Percentiles rank a stretch among this genome's conserved stretches.
phyloP scores from a whole-genome alignment of 768 basidiomycete genomes.

The Chalciporus sphaerocephalus region DNA sequence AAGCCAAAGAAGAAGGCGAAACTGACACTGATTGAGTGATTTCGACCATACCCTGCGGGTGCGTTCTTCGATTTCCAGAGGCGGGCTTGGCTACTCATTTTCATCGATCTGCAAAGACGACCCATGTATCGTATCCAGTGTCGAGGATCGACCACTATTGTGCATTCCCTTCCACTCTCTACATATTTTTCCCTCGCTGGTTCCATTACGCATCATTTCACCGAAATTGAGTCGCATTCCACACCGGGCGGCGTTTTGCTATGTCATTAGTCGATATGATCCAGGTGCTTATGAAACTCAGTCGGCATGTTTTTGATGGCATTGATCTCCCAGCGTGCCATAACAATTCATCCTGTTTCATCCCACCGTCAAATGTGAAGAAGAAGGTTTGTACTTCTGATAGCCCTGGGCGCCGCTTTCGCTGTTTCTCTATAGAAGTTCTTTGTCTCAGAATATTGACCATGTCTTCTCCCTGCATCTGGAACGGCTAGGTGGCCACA shows the following conservation, averaged over 20 bases:
- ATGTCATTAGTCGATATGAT: slow-evolving; percentile 25
- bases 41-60: slow-evolving; percentile 10
- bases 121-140: slow-evolving; percentile 7
- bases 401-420: slow-evolving; percentile 13
- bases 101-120: slow-evolving; percentile 17
- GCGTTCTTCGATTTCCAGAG: slow-evolving; percentile 20
- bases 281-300: slow-evolving; percentile 28
- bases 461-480: slow-evolving; percentile 14
- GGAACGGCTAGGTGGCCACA: slow-evolving; percentile 17
- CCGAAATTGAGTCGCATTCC: slow-evolving; percentile 10
- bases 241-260: slow-evolving; percentile 14
- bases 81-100: slow-evolving; percentile 8
- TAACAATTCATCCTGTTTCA: slow-evolving; percentile 3
- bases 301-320: slow-evolving; percentile 23
- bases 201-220: slow-evolving; percentile 21
- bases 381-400: slow-evolving; percentile 24
- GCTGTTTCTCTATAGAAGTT: slow-evolving; percentile 17
- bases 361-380: slow-evolving; percentile 20
- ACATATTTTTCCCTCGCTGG: slow-evolving; percentile 10
- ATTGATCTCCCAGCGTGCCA: slow-evolving; percentile 24
- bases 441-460: slow-evolving; percentile 17
- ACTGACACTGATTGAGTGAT: slow-evolving; percentile 24
- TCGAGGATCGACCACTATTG: slow-evolving; percentile 21
- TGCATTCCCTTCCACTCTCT: slow-evolving; percentile 6
- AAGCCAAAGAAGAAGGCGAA: slow-evolving; percentile 25